These are phyloP conservation scores for Phycomyces nitens DNA, from an alignment of 192 early-diverging fungal species.

Conservation along the genomic window DNA sequence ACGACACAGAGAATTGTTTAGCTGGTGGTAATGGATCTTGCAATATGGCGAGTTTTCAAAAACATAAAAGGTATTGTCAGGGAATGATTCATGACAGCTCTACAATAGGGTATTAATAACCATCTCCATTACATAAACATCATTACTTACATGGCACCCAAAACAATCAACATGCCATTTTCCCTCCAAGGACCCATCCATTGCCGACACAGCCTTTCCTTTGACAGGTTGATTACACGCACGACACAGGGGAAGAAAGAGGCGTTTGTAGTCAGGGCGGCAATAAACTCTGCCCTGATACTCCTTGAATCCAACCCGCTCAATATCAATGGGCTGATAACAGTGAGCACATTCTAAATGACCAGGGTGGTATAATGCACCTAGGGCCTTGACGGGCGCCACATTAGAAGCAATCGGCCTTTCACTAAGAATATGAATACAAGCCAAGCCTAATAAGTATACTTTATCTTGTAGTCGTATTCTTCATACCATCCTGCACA, in stretches of 20 bases:
- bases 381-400: slow-evolving; percentile 54
- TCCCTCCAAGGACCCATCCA: slow-evolving; percentile 56
- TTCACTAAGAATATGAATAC: slow-evolving; percentile 20
- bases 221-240: slow-evolving; percentile 58
- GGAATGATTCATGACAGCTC: slow-evolving; percentile 63
- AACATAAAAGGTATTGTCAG: slow-evolving; percentile 82
- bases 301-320: slow-evolving; percentile 44
- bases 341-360: slow-evolving; percentile 64
- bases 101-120: no score
- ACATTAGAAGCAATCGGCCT: slow-evolving; percentile 11
- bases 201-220: slow-evolving; percentile 63
- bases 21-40: slow-evolving; percentile 77
- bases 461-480: not conserved
- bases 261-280: slow-evolving; percentile 55
- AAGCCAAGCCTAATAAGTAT: not conserved
- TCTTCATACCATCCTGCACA: slow-evolving; percentile 50
- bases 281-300: slow-evolving; percentile 66
- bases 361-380: slow-evolving; percentile 56
- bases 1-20: slow-evolving; percentile 78
- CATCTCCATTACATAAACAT: no score
- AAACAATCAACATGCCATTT: slow-evolving; percentile 74
- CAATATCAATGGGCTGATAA: slow-evolving; percentile 54
- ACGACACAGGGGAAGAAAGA: slow-evolving; percentile 61
- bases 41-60: slow-evolving; percentile 79
- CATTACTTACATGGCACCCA: slow-evolving; percentile 52